Conservation (phyloP, 768 basidiomycete species). For the Pisolithus orientalis region DNA sequence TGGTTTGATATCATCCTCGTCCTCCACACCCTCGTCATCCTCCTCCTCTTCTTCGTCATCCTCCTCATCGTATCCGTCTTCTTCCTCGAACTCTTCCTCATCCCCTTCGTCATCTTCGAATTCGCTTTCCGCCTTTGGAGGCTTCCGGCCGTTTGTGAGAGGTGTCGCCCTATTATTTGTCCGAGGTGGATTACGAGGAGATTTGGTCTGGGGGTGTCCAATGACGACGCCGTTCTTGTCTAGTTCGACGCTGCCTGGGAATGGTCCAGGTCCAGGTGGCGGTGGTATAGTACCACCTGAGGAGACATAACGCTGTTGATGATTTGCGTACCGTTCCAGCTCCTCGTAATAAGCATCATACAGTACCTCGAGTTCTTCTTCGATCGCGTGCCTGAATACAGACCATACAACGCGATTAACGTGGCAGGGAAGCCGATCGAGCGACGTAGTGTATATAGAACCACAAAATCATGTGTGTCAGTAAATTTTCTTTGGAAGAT, state of each 20-base stretch:
- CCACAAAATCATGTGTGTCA: conserved; percentile 20
- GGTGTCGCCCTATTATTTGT: conserved; percentile 22
- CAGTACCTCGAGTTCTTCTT: conserved; percentile 99
- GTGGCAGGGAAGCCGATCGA: conserved; percentile 10
- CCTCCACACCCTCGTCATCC: conserved; percentile 64
- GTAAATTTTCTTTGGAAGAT: conserved; percentile 11
- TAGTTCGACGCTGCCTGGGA: conserved; percentile 95
- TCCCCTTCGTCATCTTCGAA: conserved; percentile 63
- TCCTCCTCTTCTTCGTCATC: conserved; percentile 61
- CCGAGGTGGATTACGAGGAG: conserved; percentile 36
- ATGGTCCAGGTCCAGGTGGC: conserved; percentile 94
- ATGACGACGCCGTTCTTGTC: conserved; percentile 83
- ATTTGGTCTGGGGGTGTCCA: conserved; percentile 27
- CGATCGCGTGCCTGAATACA: conserved; percentile 80
- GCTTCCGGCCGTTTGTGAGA: conserved; percentile 33
- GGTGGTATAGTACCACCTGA: conserved; percentile 87
- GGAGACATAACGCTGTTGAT: conserved; percentile 92
- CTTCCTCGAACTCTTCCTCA: conserved; percentile 47
- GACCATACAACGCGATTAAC: conserved; percentile 7
- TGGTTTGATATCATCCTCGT: conserved; percentile 44
- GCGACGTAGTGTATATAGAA: conserved; percentile 10
- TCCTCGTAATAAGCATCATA: conserved; percentile 99
- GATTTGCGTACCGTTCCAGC: conserved; percentile 98
- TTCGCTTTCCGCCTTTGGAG: conserved; percentile 52
- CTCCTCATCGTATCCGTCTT: conserved; percentile 51